phyloP scores from a whole-genome alignment of 768 basidiomycete genomes.

The Mycena chlorophos region DNA sequence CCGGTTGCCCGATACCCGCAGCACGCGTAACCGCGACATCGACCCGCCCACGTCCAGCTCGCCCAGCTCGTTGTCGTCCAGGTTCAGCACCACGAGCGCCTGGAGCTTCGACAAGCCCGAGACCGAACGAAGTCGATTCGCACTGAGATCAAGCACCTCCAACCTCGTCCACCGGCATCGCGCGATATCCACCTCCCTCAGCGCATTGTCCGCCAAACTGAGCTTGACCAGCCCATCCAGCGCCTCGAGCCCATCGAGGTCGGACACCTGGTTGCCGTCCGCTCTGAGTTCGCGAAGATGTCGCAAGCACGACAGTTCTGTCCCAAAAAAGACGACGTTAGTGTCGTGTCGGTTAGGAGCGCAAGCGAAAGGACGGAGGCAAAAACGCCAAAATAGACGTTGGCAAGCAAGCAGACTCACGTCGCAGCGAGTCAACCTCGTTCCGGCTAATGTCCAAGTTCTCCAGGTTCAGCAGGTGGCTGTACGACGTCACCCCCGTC shows the following conservation, averaged over 20 bases:
- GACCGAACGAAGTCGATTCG: conserved; percentile 66
- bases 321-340: conserved; percentile 18
- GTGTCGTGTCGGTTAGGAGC: conserved; percentile 13
- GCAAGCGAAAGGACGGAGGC: conserved; percentile 11
- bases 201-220: conserved; percentile 73
- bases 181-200: conserved; percentile 61
- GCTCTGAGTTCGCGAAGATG: conserved; percentile 87
- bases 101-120: conserved; percentile 60
- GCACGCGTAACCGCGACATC: conserved; percentile 75
- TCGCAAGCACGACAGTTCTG: conserved; percentile 82
- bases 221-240: conserved; percentile 85
- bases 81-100: conserved; percentile 70
- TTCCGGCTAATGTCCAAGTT: conserved; percentile 90
- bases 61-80: conserved; percentile 73
- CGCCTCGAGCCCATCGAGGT: conserved; percentile 71
- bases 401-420: conserved; percentile 48
- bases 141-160: conserved; percentile 81
- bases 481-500: conserved; percentile 84
- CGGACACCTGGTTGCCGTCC: conserved; percentile 80
- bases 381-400: not conserved
- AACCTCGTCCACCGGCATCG: conserved; percentile 69
- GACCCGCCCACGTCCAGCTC: conserved; percentile 52
- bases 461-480: conserved; percentile 83
- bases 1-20: conserved; percentile 83
- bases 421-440: conserved; percentile 81